phyloP scores from a whole-genome alignment of 2,329 filamentous ascomycete species.

The Aspergillus versicolor region DNA sequence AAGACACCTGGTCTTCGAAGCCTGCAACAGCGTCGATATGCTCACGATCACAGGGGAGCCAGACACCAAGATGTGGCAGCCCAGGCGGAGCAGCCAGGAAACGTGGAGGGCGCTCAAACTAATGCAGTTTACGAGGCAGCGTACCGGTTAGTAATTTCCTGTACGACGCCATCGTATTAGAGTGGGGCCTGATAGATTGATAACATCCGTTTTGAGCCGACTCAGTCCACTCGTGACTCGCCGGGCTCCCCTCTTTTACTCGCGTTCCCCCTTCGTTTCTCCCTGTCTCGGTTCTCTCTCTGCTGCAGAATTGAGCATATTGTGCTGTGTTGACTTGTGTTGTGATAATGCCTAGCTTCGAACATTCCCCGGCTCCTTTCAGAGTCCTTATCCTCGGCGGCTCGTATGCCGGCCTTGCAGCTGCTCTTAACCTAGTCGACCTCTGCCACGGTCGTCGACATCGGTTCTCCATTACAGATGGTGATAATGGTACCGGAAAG shows the following conservation, averaged over 20 bases:
- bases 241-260: neutral
- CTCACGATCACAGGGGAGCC: neutral
- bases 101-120: neutral
- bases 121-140: neutral
- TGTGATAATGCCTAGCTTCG: conserved; percentile 16
- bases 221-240: conserved; percentile 6
- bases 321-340: neutral
- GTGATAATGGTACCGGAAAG: conserved; percentile 3
- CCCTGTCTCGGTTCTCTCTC: neutral
- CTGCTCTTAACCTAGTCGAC: conserved; percentile 66
- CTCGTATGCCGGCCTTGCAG: conserved; percentile 67
- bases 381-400: conserved; percentile 62
- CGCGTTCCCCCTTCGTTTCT: neutral
- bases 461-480: conserved; percentile 5
- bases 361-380: conserved; percentile 27
- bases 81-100: neutral
- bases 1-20: neutral
- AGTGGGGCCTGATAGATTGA: conserved; percentile 8
- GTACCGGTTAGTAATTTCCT: neutral
- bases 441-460: conserved; percentile 52
- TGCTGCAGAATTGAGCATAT: neutral
- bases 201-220: conserved; percentile 8
- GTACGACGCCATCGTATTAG: neutral
- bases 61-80: neutral
- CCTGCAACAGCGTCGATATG: neutral